phyloP scores from a whole-genome alignment of 1,284 basidiomycete species.

The Cryptococcus sp. region DNA sequence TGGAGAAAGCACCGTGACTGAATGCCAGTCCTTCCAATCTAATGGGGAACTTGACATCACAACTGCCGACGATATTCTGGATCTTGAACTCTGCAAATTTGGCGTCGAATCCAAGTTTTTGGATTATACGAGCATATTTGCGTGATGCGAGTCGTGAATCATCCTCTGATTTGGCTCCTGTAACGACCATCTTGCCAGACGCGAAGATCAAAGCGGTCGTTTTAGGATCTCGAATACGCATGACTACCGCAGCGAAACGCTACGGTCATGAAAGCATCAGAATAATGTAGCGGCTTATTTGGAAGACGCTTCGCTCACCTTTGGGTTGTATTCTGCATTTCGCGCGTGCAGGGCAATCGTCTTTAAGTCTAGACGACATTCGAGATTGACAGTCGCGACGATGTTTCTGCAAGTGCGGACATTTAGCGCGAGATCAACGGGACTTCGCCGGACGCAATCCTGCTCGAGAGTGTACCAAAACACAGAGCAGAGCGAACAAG shows the following conservation, averaged over 20 bases:
- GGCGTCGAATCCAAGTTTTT: constrained; percentile 98
- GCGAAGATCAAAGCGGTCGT: constrained; percentile 99
- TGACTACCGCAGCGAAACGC: constrained; percentile 99
- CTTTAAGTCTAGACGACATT: constrained; percentile 95
- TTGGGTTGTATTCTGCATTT: constrained; percentile 99
- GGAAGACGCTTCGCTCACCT: constrained; percentile 62
- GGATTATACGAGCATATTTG: constrained; percentile 99
- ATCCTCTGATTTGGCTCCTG: constrained; percentile 98
- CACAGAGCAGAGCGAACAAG: not conserved
- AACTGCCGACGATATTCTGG: constrained; percentile 98
- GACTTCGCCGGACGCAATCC: not conserved
- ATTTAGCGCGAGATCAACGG: constrained; percentile 4
- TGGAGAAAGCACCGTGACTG: constrained; percentile 97
- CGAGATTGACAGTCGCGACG: constrained; percentile 97
- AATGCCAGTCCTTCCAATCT: constrained; percentile 97
- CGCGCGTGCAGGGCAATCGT: constrained; percentile 97
- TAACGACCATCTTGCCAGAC: constrained; percentile 99
- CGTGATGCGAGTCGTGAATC: constrained; percentile 94
- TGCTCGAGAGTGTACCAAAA: not conserved
- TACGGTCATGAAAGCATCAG: constrained; percentile 54
- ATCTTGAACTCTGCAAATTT: constrained; percentile 99
- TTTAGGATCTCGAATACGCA: constrained; percentile 99
- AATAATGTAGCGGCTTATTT: not conserved
- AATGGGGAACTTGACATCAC: constrained; percentile 99
- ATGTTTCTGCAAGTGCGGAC: constrained; percentile 67